These are phyloP conservation scores for Filosporella fistucella DNA, from an alignment of 495 filamentous ascomycete species.

Conservation along the genomic window DNA sequence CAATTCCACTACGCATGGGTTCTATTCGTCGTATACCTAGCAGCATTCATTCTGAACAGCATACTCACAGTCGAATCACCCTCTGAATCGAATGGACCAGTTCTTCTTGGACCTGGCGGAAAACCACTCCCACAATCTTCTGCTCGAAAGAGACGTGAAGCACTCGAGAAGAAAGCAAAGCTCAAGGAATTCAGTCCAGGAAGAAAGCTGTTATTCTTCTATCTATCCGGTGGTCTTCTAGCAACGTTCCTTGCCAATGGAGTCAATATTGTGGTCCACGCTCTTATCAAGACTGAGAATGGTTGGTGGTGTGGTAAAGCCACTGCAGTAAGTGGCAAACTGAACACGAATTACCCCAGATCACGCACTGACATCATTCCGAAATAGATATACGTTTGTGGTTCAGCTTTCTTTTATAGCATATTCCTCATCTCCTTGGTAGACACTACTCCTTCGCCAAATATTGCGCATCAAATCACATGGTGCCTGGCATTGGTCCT, in stretches of 20 bases:
- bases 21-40: slow-evolving; percentile 63
- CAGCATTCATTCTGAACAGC: slow-evolving; percentile 58
- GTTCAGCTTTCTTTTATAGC: slow-evolving; percentile 54
- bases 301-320: slow-evolving; percentile 91
- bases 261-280: slow-evolving; percentile 70
- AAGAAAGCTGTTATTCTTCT: slow-evolving; percentile 60
- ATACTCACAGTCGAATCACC: slow-evolving; percentile 45
- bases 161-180: slow-evolving; percentile 32
- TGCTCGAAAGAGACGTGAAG: slow-evolving; percentile 41
- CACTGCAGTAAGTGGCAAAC: slow-evolving; percentile 62
- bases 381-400: slow-evolving; percentile 71
- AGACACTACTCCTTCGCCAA: slow-evolving; percentile 73
- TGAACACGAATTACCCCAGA: background rate
- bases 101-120: slow-evolving; percentile 65
- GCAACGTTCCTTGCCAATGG: slow-evolving; percentile 72
- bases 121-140: slow-evolving; percentile 71
- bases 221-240: slow-evolving; percentile 60
- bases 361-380: slow-evolving; percentile 5
- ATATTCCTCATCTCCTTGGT: slow-evolving; percentile 71
- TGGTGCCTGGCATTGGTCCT: slow-evolving; percentile 66
- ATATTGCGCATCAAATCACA: slow-evolving; percentile 62
- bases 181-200: slow-evolving; percentile 29
- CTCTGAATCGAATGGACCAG: slow-evolving; percentile 28
- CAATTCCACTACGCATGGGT: slow-evolving; percentile 64
- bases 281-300: slow-evolving; percentile 57